phyloP scores from a whole-genome alignment of 2,329 filamentous ascomycete genomes.

The Clarireedia hainanense region DNA sequence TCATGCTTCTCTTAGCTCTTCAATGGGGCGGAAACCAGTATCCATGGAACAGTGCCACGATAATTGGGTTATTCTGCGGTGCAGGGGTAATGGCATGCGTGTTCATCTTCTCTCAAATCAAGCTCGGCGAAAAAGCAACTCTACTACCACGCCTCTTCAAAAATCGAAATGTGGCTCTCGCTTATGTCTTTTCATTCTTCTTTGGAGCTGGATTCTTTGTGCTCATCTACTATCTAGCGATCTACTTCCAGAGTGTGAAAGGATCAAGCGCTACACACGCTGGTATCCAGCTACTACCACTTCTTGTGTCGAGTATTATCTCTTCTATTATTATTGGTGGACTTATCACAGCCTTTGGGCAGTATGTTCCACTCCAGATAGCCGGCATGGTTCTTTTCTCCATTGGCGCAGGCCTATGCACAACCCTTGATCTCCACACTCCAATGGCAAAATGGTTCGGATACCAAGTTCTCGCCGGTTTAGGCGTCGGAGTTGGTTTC shows the following conservation, averaged over 20 bases:
- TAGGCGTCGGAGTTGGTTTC: slow-evolving; percentile 17
- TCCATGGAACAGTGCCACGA: slow-evolving; percentile 28
- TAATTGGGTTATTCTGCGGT: slow-evolving; percentile 31
- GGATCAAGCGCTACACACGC: slow-evolving; percentile 33
- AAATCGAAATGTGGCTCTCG: slow-evolving; percentile 17
- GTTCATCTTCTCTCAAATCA: slow-evolving; percentile 29
- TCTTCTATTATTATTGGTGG: slow-evolving; percentile 34
- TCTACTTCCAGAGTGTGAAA: slow-evolving; percentile 30
- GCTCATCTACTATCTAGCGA: slow-evolving; percentile 26
- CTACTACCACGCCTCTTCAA: slow-evolving; percentile 32
- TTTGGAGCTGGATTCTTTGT: slow-evolving; percentile 23
- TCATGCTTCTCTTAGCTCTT: slow-evolving; percentile 33
- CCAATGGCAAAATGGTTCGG: slow-evolving; percentile 45
- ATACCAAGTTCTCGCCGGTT: slow-evolving; percentile 43
- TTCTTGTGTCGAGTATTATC: slow-evolving; percentile 35
- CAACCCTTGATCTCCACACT: slow-evolving; percentile 34
- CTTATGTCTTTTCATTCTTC: slow-evolving; percentile 15
- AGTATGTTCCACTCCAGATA: slow-evolving; percentile 39
- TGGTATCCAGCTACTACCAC: slow-evolving; percentile 36
- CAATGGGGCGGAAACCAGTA: slow-evolving; percentile 34
- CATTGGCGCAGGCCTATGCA: slow-evolving; percentile 37
- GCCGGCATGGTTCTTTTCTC: slow-evolving; percentile 30
- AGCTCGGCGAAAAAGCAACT: slow-evolving; percentile 27
- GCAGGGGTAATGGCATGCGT: slow-evolving; percentile 24
- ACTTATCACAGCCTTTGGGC: slow-evolving; percentile 33